Evolutionary conservation across 768 basidiomycete species (phyloP).

Genomic region (Calocybe indica): DNA sequence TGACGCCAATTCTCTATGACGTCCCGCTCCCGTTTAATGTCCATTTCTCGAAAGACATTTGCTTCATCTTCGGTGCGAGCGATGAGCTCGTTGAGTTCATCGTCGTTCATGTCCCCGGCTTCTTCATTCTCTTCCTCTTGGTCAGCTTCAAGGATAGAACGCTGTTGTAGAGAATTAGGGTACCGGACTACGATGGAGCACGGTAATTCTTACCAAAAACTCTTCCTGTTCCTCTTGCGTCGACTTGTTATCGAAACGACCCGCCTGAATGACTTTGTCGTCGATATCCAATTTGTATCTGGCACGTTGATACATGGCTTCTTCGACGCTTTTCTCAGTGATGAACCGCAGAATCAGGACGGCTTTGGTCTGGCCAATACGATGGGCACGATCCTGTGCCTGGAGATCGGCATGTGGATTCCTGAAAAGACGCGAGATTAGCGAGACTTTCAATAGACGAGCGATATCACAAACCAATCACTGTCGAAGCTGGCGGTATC

Average conservation of each 20-base stretch:
- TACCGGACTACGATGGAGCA: conserved; percentile 3
- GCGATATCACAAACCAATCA: conserved; percentile 41
- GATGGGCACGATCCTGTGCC: conserved; percentile 98
- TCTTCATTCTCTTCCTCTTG: conserved; percentile 89
- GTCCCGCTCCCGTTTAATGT: conserved; percentile 71
- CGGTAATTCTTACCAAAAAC: conserved; percentile 60
- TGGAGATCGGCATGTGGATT: conserved; percentile 99
- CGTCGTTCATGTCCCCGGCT: conserved; percentile 88
- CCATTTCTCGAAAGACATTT: conserved; percentile 75
- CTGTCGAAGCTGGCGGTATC: conserved; percentile 57
- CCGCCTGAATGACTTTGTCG: conserved; percentile 98
- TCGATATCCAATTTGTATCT: conserved; percentile 97
- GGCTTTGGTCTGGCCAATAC: conserved; percentile 98
- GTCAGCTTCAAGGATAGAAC: conserved; percentile 84
- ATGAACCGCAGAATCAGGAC: conserved; percentile 96
- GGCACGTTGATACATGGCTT: conserved; percentile 94
- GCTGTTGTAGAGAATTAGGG: conserved; percentile 37
- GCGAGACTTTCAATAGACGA: background rate
- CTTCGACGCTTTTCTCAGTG: conserved; percentile 97
- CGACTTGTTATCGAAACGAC: conserved; percentile 98
- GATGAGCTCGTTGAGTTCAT: conserved; percentile 91
- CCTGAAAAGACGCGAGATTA: conserved; percentile 31
- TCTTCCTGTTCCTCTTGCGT: conserved; percentile 98
- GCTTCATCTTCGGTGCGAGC: conserved; percentile 80
- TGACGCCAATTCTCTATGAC: conserved; percentile 61